phyloP scores from a whole-genome alignment of 805 yeast genomes.

The Saccharomycopsis javanensis region DNA sequence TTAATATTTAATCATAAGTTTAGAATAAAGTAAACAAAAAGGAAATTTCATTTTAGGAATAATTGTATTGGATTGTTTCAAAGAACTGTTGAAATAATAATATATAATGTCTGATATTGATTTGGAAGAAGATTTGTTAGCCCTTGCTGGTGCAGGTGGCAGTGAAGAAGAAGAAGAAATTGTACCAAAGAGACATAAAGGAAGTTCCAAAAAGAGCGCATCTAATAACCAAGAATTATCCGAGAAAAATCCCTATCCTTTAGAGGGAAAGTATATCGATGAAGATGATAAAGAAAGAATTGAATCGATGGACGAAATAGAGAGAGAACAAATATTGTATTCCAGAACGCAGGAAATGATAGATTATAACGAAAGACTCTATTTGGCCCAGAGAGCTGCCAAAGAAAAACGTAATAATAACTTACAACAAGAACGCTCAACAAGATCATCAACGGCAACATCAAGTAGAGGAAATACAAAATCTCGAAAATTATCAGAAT shows the following conservation, averaged over 20 bases:
- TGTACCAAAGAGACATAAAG: slow-evolving; percentile 26
- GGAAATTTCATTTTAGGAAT: no score
- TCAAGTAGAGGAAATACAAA: slow-evolving; percentile 28
- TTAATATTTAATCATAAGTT: no score
- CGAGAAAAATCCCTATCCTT: slow-evolving; percentile 72
- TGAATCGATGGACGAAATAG: slow-evolving; percentile 75
- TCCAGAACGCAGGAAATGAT: slow-evolving; percentile 92
- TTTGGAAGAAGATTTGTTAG: slow-evolving; percentile 91
- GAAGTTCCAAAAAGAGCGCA: slow-evolving; percentile 23
- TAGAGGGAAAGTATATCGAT: slow-evolving; percentile 84
- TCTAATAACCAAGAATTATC: slow-evolving; percentile 27
- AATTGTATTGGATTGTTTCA: no score
- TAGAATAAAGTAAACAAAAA: no score
- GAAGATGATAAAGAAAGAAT: slow-evolving; percentile 62
- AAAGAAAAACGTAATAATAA: slow-evolving; percentile 34
- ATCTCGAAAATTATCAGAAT: slow-evolving; percentile 53
- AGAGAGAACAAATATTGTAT: slow-evolving; percentile 81
- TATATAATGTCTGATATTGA: slow-evolving; percentile 48
- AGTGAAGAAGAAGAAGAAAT: slow-evolving; percentile 27
- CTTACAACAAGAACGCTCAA: slow-evolving; percentile 36
- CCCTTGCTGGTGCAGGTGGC: slow-evolving; percentile 77
- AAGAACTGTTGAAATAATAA: not conserved
- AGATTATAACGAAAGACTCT: slow-evolving; percentile 72
- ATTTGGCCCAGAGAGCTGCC: slow-evolving; percentile 69
- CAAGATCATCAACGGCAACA: slow-evolving; percentile 27